These are phyloP conservation scores for Exophiala alcalophila DNA, from an alignment of 2,329 filamentous ascomycete species.

Conservation along the genomic window DNA sequence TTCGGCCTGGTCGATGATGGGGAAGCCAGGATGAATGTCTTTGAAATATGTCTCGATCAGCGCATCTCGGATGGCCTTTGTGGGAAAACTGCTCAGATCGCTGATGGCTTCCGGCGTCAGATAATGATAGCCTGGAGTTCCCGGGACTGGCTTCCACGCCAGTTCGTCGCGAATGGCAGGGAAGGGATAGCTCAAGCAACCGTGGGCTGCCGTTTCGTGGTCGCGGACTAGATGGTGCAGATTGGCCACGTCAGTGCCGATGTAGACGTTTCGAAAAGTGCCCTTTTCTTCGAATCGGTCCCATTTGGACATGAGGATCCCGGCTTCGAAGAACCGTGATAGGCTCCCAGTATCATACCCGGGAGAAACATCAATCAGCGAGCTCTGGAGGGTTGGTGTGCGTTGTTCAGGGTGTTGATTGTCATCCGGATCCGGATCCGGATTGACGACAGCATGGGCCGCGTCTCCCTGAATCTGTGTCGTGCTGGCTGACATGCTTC, in stretches of 20 bases:
- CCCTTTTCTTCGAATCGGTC: neutral
- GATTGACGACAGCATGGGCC: neutral
- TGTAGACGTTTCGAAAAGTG: neutral
- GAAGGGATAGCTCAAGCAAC: neutral
- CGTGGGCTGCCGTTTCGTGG: neutral
- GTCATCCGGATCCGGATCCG: no score
- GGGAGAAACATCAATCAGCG: no score
- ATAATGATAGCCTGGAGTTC: neutral
- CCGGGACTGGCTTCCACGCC: conserved; percentile 1
- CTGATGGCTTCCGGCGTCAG: neutral
- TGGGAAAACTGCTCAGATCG: conserved; percentile 8
- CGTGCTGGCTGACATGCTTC: no score
- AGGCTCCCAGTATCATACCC: no score
- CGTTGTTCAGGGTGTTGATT: no score
- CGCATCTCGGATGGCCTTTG: conserved; percentile 34
- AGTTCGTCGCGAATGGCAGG: neutral
- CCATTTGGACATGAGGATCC: neutral
- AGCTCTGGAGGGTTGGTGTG: no score
- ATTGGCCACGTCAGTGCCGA: neutral
- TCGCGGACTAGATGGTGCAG: neutral
- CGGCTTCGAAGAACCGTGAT: neutral
- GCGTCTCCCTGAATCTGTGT: no score
- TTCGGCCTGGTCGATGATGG: conserved; percentile 51
- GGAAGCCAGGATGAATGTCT: conserved; percentile 52
- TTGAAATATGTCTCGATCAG: conserved; percentile 52